Percentiles rank a stretch among this genome's conserved stretches.
phyloP scores from a whole-genome alignment of 176 grass and related monocot species.

The Juncus inflexus region DNA sequence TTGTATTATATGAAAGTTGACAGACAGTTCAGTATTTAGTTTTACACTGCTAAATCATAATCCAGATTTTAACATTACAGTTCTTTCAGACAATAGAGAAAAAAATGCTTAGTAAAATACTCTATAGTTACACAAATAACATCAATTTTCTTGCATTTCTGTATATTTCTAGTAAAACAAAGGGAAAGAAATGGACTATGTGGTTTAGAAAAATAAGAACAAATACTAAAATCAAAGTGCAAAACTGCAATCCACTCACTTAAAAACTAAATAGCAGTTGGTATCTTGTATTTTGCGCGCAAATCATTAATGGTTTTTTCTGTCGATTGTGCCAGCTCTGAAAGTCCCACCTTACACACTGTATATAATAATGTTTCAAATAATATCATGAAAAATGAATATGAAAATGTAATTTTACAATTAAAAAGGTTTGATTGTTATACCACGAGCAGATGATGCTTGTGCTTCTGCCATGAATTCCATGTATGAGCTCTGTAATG shows the following conservation, averaged over 20 bases:
- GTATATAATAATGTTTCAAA: conserved; percentile 6
- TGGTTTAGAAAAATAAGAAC: neutral
- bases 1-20: too few relatives aligned
- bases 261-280: conserved; percentile 15
- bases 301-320: conserved; percentile 39
- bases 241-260: conserved; percentile 17
- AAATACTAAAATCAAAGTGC: neutral
- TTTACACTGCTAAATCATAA: too few relatives aligned
- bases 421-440: neutral
- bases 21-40: too few relatives aligned
- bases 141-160: too few relatives aligned
- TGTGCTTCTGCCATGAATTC: conserved; percentile 41
- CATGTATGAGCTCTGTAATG: conserved; percentile 36
- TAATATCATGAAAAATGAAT: neutral
- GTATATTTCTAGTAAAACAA: too few relatives aligned
- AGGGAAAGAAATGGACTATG: too few relatives aligned
- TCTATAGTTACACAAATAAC: too few relatives aligned
- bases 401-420: neutral
- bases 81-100: too few relatives aligned
- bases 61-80: too few relatives aligned
- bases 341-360: conserved; percentile 41
- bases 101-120: too few relatives aligned
- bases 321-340: conserved; percentile 38
- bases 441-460: conserved; percentile 37
- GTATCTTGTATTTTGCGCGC: conserved; percentile 32